Conservation (phyloP, 768 basidiomycete genomes). For the Lentinula edodes region DNA sequence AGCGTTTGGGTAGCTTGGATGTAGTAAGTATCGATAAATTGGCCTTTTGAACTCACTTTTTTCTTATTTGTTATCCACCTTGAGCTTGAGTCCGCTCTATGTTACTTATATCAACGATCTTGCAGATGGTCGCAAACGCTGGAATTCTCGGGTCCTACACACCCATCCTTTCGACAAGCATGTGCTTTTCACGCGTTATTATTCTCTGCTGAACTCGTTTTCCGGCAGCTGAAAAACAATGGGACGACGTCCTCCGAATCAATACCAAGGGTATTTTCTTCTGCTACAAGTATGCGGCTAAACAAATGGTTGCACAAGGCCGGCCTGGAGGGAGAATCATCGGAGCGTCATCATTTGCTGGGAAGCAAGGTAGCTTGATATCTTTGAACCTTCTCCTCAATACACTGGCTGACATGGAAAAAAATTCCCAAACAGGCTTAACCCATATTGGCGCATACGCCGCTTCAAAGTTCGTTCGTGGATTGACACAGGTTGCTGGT, state of each 20-base stretch:
- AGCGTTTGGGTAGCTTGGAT: conserved; percentile 27
- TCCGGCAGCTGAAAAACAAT: conserved; percentile 10
- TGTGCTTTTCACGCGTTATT: background rate
- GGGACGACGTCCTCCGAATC: conserved; percentile 17
- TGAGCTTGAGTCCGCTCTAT: background rate
- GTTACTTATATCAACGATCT: background rate
- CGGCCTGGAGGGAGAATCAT: conserved; percentile 26
- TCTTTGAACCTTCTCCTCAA: background rate
- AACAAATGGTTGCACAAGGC: conserved; percentile 29
- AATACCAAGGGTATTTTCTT: conserved; percentile 26
- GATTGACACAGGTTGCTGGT: background rate
- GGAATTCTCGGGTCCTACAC: conserved; percentile 4
- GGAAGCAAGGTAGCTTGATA: conserved; percentile 14
- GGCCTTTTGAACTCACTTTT: too few relatives aligned
- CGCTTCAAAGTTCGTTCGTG: conserved; percentile 6
- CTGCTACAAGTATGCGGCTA: conserved; percentile 26
- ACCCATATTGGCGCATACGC: background rate
- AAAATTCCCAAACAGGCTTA: background rate
- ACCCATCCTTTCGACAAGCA: background rate
- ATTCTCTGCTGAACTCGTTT: too few relatives aligned
- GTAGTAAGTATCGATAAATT: conserved; percentile 19
- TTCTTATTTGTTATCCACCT: background rate
- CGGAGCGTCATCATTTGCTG: conserved; percentile 14
- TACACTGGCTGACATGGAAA: background rate
- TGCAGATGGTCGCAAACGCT: conserved; percentile 20